Base-by-base conservation (phyloP, 768 basidiomycete genomes). In the Auriculariales sp. region DNA sequence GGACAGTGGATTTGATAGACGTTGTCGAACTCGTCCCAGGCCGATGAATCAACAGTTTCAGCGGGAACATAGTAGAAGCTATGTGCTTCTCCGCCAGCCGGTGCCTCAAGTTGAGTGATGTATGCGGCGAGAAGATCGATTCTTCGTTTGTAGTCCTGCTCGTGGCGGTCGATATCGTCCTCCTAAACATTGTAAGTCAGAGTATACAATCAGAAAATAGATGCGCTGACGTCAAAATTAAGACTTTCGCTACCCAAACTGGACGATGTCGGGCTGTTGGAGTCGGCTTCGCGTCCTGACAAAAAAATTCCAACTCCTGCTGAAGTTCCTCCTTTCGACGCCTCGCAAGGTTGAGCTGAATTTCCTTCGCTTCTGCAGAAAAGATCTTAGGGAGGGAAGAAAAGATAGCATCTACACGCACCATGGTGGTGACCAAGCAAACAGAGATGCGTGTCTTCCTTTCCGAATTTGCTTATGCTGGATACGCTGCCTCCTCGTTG, bases 1-100 rank as follows among this genome's bases (percentile, higher is more conserved):
- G 91, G 92, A 53, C 78, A 83, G 63, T 95, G 91, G 14, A 91
- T 73, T 58, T 94, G 87, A 59, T 92, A 89, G 24, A 92, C 89
- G 57, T 93, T 86, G 59, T 86, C 82, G 64, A 94, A 97, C 52
- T 80, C 77, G 2, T 73, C 75, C 83, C 78, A 82, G 57, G 88
- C 84, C 22, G 77, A 69, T 25, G 79, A 69, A 10, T 79, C 77
- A 29, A 82, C 72, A 36, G 76, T 73, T 56, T 83, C 79, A 11
- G 78, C 71, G 28, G 82, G 80, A 64, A 84, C 75, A 50, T 78
- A 72, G 56, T 83, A 83, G 48, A 49, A 39, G 33, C 65, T 64
- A 35, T 62, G 66, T 53, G 62, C 61, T 47, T 58, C 60, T 27
- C 54, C 47, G 11, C 57, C 55, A 28, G 60, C 59, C 3, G 66